These are phyloP conservation scores for Lecanosticta acicola DNA, from an alignment of 2,329 filamentous ascomycete species.

Conservation along the genomic window DNA sequence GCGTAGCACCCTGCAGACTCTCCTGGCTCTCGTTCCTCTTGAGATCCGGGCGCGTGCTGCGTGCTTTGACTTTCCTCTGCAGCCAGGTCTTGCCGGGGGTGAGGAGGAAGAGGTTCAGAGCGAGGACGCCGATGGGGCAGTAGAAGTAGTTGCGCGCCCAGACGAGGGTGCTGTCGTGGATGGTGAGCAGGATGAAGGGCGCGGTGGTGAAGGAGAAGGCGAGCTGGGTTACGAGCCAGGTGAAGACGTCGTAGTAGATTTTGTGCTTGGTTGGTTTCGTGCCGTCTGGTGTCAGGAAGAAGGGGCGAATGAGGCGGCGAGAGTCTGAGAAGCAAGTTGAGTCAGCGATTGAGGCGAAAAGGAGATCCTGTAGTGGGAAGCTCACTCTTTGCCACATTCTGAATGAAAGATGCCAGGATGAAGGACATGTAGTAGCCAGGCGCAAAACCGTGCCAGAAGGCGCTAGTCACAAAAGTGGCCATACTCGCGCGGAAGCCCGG, in stretches of 20 bases:
- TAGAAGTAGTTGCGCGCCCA: slow-evolving; percentile 92
- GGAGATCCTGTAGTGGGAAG: no score
- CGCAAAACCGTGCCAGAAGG: slow-evolving; percentile 97
- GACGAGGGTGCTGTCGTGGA: slow-evolving; percentile 63
- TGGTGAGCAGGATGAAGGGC: slow-evolving; percentile 77
- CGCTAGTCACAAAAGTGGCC: slow-evolving; percentile 89
- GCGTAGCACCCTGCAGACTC: slow-evolving; percentile 45
- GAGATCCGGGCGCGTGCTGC: slow-evolving; percentile 25
- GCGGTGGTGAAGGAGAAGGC: slow-evolving; percentile 75
- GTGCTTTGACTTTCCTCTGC: slow-evolving; percentile 35
- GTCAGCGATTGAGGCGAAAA: no score
- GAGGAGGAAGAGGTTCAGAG: slow-evolving; percentile 68
- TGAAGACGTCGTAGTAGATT: slow-evolving; percentile 76
- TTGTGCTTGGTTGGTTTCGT: slow-evolving; percentile 65
- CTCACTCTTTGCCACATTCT: slow-evolving; percentile 90
- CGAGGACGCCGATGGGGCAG: slow-evolving; percentile 60
- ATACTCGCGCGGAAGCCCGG: slow-evolving; percentile 91
- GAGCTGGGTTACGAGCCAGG: slow-evolving; percentile 71
- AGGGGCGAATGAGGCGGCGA: slow-evolving; percentile 81
- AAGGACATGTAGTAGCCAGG: slow-evolving; percentile 94
- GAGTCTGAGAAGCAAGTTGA: slow-evolving; percentile 56
- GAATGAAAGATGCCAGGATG: slow-evolving; percentile 80
- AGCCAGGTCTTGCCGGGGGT: slow-evolving; percentile 63
- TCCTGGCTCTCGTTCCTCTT: slow-evolving; percentile 30
- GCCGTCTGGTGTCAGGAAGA: slow-evolving; percentile 79